These are phyloP conservation scores for Suillus clintonianus DNA, from an alignment of 768 basidiomycete genomes.

Conservation along the genomic window DNA sequence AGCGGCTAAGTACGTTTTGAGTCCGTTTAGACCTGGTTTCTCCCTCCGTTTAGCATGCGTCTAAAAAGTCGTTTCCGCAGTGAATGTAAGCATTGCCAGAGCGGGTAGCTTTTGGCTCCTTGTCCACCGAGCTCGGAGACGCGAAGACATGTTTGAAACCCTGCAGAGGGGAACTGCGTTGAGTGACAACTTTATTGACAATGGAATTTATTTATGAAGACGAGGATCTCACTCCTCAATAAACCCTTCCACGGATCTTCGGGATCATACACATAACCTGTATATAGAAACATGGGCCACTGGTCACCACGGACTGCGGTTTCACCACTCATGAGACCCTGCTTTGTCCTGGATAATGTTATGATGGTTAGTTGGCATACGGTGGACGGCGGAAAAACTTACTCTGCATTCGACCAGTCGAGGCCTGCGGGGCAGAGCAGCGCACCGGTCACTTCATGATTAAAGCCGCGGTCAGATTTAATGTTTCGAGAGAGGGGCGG, in stretches of 20 bases:
- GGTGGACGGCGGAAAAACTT: not conserved
- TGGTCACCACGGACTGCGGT: slow-evolving; percentile 11
- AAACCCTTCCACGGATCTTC: no score
- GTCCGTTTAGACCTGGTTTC: no score
- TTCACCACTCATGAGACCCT: slow-evolving; percentile 7
- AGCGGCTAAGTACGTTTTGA: no score
- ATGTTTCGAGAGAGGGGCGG: slow-evolving; percentile 14
- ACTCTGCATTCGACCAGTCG: slow-evolving; percentile 20
- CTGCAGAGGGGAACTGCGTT: not conserved
- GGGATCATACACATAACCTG: slow-evolving; percentile 11
- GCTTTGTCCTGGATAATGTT: not conserved
- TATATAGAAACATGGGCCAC: slow-evolving; percentile 18
- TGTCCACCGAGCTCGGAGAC: slow-evolving; percentile 23
- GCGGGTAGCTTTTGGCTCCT: slow-evolving; percentile 22
- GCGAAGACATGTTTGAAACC: not conserved
- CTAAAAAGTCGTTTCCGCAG: no score
- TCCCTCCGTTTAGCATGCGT: no score
- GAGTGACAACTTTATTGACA: not conserved
- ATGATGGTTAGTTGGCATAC: not conserved
- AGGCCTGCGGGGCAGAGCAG: slow-evolving; percentile 17
- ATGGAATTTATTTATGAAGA: slow-evolving; percentile 12
- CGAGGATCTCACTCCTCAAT: slow-evolving; percentile 4
- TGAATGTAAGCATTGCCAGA: slow-evolving; percentile 18
- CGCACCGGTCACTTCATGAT: slow-evolving; percentile 16
- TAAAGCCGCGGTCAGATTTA: slow-evolving; percentile 13